Evolutionary conservation across 345 rosid species (phyloP).

Genomic region (Citrus maxima): DNA sequence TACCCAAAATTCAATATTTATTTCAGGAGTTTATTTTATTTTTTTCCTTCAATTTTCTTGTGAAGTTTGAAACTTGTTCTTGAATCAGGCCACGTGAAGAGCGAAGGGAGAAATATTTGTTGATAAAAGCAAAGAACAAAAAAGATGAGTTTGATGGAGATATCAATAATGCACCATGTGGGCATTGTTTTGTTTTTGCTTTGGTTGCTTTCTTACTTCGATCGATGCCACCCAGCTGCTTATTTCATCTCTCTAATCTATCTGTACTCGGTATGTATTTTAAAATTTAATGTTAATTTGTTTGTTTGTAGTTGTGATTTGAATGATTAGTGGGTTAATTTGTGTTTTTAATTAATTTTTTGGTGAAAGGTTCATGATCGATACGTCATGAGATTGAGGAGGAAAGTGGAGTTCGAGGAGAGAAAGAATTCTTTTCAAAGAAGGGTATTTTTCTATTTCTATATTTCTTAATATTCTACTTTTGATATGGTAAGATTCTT

Average conservation of each 20-base stretch:
- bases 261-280: slow-evolving; percentile 59
- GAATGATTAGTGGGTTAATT: background rate
- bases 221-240: slow-evolving; percentile 48
- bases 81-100: background rate
- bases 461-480: background rate
- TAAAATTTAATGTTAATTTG: background rate
- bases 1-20: background rate
- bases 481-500: background rate
- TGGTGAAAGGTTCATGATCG: slow-evolving; percentile 65
- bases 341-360: background rate
- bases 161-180: slow-evolving; percentile 69
- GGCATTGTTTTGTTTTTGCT: slow-evolving; percentile 56
- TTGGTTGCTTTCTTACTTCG: slow-evolving; percentile 60
- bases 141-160: slow-evolving; percentile 42
- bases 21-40: background rate
- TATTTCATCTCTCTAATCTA: slow-evolving; percentile 60
- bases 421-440: slow-evolving; percentile 62
- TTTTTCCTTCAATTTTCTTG: background rate
- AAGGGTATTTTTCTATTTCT: slow-evolving; percentile 42
- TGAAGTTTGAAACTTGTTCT: background rate
- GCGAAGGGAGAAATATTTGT: background rate
- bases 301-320: background rate
- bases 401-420: slow-evolving; percentile 61
- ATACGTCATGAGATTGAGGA: slow-evolving; percentile 56
- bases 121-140: background rate